Evolutionary conservation across 352 stramenopile genomes (phyloP).

Genomic region (Phytophthora tentaculata): DNA sequence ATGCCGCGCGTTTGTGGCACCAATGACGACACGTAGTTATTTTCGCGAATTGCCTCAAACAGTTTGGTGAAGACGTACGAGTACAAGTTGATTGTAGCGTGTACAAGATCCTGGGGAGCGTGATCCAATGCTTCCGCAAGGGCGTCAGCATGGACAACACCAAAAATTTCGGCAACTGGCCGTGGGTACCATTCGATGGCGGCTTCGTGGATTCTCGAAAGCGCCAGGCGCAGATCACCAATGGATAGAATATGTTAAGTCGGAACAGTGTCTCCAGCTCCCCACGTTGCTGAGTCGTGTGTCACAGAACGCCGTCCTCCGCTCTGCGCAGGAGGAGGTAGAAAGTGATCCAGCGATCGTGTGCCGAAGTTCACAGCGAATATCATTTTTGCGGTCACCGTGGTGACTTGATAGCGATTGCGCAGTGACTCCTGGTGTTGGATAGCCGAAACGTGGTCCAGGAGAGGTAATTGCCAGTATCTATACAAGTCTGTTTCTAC

Average conservation of each 20-base stretch:
- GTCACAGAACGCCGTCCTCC: not conserved
- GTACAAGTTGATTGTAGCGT: not conserved
- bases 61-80: not conserved
- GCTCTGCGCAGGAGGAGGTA: not conserved
- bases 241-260: not conserved
- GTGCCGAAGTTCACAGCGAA: constrained; percentile 11
- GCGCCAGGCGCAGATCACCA: not conserved
- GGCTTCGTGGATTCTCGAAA: not conserved
- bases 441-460: constrained; percentile 14
- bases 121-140: not conserved
- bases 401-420: not conserved
- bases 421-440: not conserved
- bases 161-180: not conserved
- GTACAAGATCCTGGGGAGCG: not conserved
- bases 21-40: not conserved
- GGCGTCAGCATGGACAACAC: not conserved
- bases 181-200: constrained; percentile 9
- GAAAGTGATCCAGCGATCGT: constrained; percentile 3
- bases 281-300: not conserved
- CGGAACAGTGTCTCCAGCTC: not conserved
- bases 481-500: not conserved
- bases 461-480: constrained; percentile 1
- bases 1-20: not conserved
- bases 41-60: not conserved
- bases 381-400: constrained; percentile 16